Evolutionary conservation across 108 stramenopile species (phyloP).

Genomic region (Cyclotella kingstonii): DNA sequence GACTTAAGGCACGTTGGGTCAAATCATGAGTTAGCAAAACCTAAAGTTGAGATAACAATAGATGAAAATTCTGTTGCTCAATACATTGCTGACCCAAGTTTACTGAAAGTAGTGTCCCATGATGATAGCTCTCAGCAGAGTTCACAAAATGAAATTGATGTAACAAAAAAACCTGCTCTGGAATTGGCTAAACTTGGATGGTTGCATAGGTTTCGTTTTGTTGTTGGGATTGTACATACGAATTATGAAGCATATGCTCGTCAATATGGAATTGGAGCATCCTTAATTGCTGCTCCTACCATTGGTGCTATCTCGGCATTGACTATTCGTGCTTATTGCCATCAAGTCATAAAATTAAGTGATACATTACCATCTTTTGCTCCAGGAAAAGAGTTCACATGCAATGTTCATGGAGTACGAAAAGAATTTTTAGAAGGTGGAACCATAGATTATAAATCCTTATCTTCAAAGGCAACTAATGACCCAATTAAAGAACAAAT

Average conservation of each 20-base stretch:
- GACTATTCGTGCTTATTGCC: conserved; percentile 81
- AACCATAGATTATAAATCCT: conserved; percentile 16
- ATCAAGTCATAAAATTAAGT: conserved; percentile 79
- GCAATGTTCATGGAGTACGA: conserved; percentile 94
- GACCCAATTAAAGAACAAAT: conserved; percentile 8
- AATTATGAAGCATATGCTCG: conserved; percentile 90
- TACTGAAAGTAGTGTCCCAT: conserved; percentile 1
- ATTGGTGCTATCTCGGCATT: conserved; percentile 63
- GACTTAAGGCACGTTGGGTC: neutral
- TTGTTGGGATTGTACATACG: conserved; percentile 92
- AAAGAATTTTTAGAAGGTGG: conserved; percentile 72
- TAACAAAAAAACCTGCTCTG: neutral
- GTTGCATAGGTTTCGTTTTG: conserved; percentile 83
- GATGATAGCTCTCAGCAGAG: conserved; percentile 3
- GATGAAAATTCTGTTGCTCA: neutral
- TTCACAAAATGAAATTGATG: neutral
- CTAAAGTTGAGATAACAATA: conserved; percentile 2
- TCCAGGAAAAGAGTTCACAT: conserved; percentile 80
- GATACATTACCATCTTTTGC: conserved; percentile 66
- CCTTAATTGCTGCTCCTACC: conserved; percentile 72
- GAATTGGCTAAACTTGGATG: conserved; percentile 63
- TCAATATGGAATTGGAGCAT: conserved; percentile 63
- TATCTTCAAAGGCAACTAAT: conserved; percentile 4
- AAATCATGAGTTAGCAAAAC: neutral
- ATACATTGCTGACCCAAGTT: neutral